Percentiles rank a stretch among this genome's conserved stretches.
These are phyloP conservation scores for Rhipidocladum racemiflorum DNA, from an alignment of 176 grass and related monocot genomes.

Conservation along the genomic window DNA sequence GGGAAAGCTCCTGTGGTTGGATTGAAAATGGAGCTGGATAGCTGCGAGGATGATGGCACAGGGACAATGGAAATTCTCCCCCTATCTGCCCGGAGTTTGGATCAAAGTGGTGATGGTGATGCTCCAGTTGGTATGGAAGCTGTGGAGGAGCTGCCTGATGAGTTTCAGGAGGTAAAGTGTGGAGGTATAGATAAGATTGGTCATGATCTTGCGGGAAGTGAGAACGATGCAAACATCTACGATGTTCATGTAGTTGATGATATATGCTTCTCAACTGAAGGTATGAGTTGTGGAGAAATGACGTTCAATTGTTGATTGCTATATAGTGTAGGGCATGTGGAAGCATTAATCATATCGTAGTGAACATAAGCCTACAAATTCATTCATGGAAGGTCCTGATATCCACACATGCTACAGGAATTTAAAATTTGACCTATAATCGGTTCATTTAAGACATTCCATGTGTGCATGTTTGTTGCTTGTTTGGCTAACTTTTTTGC, in stretches of 20 bases:
- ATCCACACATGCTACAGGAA: not conserved
- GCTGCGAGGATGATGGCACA: conserved; percentile 32
- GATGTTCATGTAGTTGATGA: conserved; percentile 88
- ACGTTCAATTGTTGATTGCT: not conserved
- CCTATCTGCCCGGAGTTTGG: conserved; percentile 25
- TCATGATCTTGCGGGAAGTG: conserved; percentile 24
- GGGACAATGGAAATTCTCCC: conserved; percentile 45
- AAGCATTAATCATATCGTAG: not conserved
- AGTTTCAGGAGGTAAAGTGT: conserved; percentile 22
- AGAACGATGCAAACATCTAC: conserved; percentile 55
- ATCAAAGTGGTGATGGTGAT: conserved; percentile 26
- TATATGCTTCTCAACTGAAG: conserved; percentile 39
- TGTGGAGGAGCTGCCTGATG: conserved; percentile 25
- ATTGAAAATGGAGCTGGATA: conserved; percentile 14
- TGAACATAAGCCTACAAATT: not conserved
- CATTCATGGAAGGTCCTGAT: not conserved
- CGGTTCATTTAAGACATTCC: not conserved
- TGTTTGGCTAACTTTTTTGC: not conserved
- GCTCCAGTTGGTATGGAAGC: conserved; percentile 29
- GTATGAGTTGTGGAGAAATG: conserved; percentile 11
- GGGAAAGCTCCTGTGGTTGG: not conserved
- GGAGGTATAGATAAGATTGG: conserved; percentile 22
- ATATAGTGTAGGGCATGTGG: not conserved
- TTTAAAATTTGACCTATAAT: not conserved
- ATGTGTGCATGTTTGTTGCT: not conserved